Conservation (phyloP, 306 rosid genomes). For the Begonia peltatifolia region DNA sequence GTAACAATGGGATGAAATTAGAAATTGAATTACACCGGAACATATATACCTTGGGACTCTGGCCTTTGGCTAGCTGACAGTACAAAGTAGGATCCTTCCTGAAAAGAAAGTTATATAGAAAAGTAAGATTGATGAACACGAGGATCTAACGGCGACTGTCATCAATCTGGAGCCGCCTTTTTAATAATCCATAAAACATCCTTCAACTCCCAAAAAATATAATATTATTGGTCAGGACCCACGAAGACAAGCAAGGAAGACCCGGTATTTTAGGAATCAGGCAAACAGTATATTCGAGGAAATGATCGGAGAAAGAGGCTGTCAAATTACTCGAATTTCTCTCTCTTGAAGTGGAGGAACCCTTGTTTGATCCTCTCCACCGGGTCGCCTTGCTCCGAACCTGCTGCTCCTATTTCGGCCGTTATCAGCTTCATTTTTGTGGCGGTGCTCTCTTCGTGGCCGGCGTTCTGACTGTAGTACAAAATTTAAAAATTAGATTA, state of each 20-base stretch:
- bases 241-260: conserved; percentile 8
- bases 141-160: too few species aligned
- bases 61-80: conserved; percentile 60
- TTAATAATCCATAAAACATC: background rate
- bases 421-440: conserved; percentile 45
- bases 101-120: too few species aligned
- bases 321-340: conserved; percentile 54
- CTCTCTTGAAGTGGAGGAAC: conserved; percentile 47
- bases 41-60: conserved; percentile 84
- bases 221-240: too few species aligned
- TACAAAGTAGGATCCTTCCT: conserved; percentile 62
- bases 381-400: conserved; percentile 20
- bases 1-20: background rate
- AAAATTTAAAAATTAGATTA: background rate
- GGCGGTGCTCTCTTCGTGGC: conserved; percentile 35
- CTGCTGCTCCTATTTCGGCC: conserved; percentile 30
- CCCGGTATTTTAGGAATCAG: conserved; percentile 2
- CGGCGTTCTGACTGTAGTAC: conserved; percentile 28
- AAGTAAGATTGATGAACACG: too few species aligned
- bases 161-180: background rate
- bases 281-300: conserved; percentile 16
- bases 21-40: background rate
- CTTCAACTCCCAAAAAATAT: background rate
- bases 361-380: conserved; percentile 66
- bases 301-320: background rate